These are phyloP conservation scores for Ilyonectria mors-panacis DNA, from an alignment of 2,329 filamentous ascomycete species.

Conservation along the genomic window DNA sequence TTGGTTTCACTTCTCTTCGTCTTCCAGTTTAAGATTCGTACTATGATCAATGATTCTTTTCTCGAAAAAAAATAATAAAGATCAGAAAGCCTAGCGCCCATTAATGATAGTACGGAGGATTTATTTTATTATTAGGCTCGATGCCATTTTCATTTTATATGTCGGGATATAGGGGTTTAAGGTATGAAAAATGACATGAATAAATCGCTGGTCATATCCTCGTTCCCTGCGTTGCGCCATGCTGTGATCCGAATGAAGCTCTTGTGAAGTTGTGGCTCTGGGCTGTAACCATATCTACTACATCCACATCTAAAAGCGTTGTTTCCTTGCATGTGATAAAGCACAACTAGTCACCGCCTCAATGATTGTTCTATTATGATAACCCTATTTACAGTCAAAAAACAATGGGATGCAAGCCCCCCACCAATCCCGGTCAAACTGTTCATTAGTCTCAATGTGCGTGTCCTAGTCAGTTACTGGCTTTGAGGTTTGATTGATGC, in stretches of 20 bases:
- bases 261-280: conserved; percentile 23
- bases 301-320: conserved; percentile 8
- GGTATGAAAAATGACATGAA: too few species aligned
- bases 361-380: background rate
- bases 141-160: background rate
- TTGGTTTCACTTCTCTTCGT: background rate
- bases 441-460: conserved; percentile 1
- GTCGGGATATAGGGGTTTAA: background rate
- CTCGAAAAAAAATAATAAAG: background rate
- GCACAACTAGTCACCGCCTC: background rate
- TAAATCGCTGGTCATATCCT: background rate
- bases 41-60: background rate
- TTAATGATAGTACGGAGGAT: background rate
- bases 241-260: conserved; percentile 1
- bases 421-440: conserved; percentile 2
- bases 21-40: conserved; percentile 19
- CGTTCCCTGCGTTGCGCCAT: background rate
- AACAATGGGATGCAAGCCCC: background rate
- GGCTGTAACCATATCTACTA: background rate
- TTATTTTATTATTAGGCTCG: background rate
- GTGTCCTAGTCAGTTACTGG: conserved; percentile 4
- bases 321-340: conserved; percentile 10
- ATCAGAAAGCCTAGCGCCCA: conserved; percentile 4
- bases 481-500: conserved; percentile 18
- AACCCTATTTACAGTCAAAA: background rate